Evolutionary conservation across 192 early-diverging fungal species (phyloP).

Genomic region (Mortierella alpina): DNA sequence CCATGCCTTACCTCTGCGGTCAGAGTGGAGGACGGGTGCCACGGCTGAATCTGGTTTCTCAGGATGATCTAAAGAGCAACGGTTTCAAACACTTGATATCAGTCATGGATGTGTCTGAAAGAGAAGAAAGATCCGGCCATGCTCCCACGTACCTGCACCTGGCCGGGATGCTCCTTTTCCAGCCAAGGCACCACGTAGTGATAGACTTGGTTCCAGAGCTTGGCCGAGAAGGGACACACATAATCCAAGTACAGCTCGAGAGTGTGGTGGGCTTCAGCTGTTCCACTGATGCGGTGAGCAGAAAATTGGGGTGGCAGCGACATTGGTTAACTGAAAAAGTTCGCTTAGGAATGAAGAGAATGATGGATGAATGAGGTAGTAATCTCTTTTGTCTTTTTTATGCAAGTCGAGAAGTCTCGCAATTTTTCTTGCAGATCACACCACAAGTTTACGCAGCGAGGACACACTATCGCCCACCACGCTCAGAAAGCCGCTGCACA

Average conservation of each 20-base stretch:
- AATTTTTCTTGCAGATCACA: background rate
- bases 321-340: background rate
- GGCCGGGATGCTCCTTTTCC: conserved; percentile 44
- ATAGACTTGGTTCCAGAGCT: conserved; percentile 29
- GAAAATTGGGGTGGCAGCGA: conserved; percentile 16
- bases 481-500: conserved; percentile 37
- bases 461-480: conserved; percentile 10
- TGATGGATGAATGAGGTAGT: background rate
- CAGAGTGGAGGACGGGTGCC: conserved; percentile 81
- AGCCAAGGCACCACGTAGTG: conserved; percentile 69
- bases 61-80: conserved; percentile 62
- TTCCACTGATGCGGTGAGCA: conserved; percentile 59
- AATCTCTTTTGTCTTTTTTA: too few relatives aligned
- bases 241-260: conserved; percentile 69
- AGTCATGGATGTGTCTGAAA: background rate
- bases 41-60: conserved; percentile 87
- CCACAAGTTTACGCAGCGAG: background rate
- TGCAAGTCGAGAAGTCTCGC: background rate
- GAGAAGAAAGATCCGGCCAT: background rate
- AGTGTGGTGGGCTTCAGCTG: conserved; percentile 50
- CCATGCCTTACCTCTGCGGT: conserved; percentile 70
- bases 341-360: background rate
- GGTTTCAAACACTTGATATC: background rate
- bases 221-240: conserved; percentile 76
- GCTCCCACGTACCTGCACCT: conserved; percentile 56